These are phyloP conservation scores for Zoysia matrella DNA, from an alignment of 202 grass and related monocot species.

Conservation along the genomic window DNA sequence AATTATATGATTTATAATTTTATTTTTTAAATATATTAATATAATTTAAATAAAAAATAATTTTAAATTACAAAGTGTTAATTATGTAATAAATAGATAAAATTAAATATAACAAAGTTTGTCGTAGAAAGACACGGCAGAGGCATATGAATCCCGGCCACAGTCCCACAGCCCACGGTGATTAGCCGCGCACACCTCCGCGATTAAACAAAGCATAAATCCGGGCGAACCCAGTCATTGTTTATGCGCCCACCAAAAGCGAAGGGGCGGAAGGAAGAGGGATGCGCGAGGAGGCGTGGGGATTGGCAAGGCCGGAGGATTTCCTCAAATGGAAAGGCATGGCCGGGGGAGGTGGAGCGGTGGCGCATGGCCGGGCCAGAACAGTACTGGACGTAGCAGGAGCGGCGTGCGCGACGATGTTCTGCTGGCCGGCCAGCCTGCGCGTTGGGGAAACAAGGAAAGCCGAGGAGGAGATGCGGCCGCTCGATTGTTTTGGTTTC, in stretches of 20 bases:
- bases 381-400: constrained; percentile 55
- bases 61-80: too few relatives aligned
- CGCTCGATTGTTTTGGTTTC: neutral
- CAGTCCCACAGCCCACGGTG: constrained; percentile 23
- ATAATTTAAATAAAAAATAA: too few relatives aligned
- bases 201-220: constrained; percentile 24
- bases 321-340: constrained; percentile 51
- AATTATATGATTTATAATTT: too few relatives aligned
- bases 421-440: neutral
- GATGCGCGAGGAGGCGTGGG: neutral
- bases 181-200: neutral
- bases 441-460: neutral
- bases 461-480: constrained; percentile 9
- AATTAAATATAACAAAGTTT: too few relatives aligned
- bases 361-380: constrained; percentile 32
- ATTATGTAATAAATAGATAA: too few relatives aligned
- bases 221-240: constrained; percentile 37
- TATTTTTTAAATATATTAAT: too few relatives aligned
- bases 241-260: constrained; percentile 36
- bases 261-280: neutral
- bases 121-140: too few relatives aligned
- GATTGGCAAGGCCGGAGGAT: neutral
- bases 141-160: too few relatives aligned
- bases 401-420: constrained; percentile 15
- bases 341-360: neutral